Base-by-base conservation (phyloP, 495 filamentous ascomycete species). In the Entonaema liquescens region DNA sequence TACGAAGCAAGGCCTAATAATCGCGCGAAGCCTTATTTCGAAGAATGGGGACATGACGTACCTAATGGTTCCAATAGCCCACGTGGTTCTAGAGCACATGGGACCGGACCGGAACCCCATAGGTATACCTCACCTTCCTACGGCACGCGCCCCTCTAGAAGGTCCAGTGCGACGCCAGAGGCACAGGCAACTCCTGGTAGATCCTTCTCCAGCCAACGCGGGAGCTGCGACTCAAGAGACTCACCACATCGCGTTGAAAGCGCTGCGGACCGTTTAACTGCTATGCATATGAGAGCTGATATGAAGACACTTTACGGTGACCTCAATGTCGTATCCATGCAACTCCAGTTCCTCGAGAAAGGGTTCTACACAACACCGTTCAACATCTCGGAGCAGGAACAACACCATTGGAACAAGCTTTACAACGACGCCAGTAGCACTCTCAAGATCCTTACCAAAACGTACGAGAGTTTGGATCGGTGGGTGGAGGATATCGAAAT, bases 201-300 rank as follows among this genome's bases (percentile, higher is more conserved):
- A 47, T 5, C 31, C 31, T 33, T 2, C 31, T 5, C 2, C 31
- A 33, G 23, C 9, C 42, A 47, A 47, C 9, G 12, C 23, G 21
- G 3, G 19, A 9, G 17, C 19, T 21, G 12, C 19, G 19, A 47
- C 19, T 19, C 42, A 47, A 47, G 17, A 11, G 5, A 9, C 31
- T 17, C 29, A 9, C 15, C 29, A 2, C 54, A 15, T 12, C 17
- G n/a, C 28, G 5, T 25, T 1, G 6, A 33, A 0, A 59, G 7
- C 6, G 42, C 59, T 15, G 63, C 53, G 26, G 69, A 67, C 38
- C 40, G 44, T 31, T 64, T 63, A 13, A 50, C 67, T 4, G 59
- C 54, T 7, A 64, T 66, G 68, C 57, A 58, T 13, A 53, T 71
- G 0, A 59, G 68, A 21, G 25, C 63, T 2, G 68, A 62, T 4